Evolutionary conservation across 306 rosid genomes (phyloP).

Genomic region (Citrullus mucosospermus): DNA sequence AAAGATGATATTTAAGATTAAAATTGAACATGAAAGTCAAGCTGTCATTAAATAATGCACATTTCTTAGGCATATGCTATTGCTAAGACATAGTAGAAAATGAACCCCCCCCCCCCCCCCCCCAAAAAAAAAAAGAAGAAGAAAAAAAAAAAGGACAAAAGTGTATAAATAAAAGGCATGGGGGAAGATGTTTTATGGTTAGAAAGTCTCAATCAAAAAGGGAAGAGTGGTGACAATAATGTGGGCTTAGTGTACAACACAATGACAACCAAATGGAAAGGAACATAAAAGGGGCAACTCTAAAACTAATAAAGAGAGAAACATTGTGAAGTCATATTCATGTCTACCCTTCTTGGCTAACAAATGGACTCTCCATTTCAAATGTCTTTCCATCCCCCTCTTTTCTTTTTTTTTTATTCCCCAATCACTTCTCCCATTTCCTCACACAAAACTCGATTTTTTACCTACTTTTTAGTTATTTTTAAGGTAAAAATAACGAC

Average conservation of each 20-base stretch:
- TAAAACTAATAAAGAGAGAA: neutral
- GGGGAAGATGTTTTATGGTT: slow-evolving; percentile 7
- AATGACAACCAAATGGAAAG: slow-evolving; percentile 3
- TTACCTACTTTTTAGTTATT: too few relatives aligned
- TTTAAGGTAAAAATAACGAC: too few relatives aligned
- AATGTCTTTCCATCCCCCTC: neutral
- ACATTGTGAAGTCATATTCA: neutral
- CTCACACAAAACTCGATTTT: too few relatives aligned
- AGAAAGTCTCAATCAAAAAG: neutral
- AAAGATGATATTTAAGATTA: neutral
- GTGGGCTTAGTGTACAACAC: slow-evolving; percentile 8
- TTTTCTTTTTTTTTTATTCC: too few relatives aligned
- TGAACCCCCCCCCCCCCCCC: neutral
- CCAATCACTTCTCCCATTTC: too few relatives aligned
- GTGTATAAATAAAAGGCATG: neutral
- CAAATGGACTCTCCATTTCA: neutral
- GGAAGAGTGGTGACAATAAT: neutral
- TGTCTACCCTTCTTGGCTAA: neutral
- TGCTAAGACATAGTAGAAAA: neutral
- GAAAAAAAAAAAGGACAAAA: neutral
- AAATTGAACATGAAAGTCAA: neutral
- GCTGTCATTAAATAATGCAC: neutral
- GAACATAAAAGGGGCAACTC: neutral
- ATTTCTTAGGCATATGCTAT: neutral
- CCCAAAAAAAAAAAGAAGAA: neutral